These are phyloP conservation scores for Flaveria floridana DNA, from an alignment of 140 eudicot species.

Conservation along the genomic window DNA sequence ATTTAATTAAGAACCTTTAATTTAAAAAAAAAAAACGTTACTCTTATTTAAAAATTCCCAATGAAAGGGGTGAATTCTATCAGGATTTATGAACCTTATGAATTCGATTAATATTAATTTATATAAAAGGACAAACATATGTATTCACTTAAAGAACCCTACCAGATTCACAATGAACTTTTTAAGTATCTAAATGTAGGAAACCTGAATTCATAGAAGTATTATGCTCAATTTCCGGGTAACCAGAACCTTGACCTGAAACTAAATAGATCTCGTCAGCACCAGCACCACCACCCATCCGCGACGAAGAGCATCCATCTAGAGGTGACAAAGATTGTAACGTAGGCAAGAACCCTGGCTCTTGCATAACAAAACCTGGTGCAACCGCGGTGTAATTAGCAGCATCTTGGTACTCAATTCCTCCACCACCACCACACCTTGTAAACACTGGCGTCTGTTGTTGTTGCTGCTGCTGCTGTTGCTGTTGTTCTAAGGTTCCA, in stretches of 20 bases:
- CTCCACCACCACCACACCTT: conserved; percentile 24
- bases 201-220: conserved; percentile 33
- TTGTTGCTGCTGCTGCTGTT: conserved; percentile 26
- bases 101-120: background rate
- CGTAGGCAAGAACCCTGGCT: conserved; percentile 21
- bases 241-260: conserved; percentile 24
- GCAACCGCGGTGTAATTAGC: conserved; percentile 16
- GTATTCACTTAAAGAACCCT: conserved; percentile 27
- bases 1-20: background rate
- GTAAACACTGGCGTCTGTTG: conserved; percentile 22
- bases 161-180: conserved; percentile 33
- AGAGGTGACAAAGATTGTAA: conserved; percentile 27
- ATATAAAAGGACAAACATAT: background rate
- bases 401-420: conserved; percentile 26
- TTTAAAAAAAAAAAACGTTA: background rate
- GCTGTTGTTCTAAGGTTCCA: conserved; percentile 21
- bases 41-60: background rate
- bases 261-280: conserved; percentile 8
- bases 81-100: background rate
- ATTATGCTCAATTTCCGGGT: conserved; percentile 26
- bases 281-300: conserved; percentile 16
- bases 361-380: conserved; percentile 34
- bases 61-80: no score
- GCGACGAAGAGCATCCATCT: conserved; percentile 25
- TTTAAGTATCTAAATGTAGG: conserved; percentile 37